Conservation (phyloP, 2,329 filamentous ascomycete species). For the Trichoderma sp. region DNA sequence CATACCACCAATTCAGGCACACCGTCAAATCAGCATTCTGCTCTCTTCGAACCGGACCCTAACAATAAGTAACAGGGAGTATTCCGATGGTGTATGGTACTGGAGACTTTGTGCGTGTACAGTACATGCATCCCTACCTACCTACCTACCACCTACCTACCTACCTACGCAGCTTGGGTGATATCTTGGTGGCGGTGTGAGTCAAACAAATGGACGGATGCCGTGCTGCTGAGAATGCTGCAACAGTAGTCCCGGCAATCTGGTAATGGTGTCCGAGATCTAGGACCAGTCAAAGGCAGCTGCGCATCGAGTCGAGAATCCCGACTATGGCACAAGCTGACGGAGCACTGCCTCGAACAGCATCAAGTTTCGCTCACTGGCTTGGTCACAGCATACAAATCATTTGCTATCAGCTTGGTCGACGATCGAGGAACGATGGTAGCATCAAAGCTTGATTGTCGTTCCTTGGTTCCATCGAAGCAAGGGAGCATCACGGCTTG, state of each 20-base stretch:
- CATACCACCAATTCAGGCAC: not conserved
- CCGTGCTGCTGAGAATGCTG: conserved; percentile 25
- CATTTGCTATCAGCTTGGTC: not conserved
- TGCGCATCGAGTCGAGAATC: not conserved
- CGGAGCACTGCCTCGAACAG: not conserved
- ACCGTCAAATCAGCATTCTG: conserved; percentile 3
- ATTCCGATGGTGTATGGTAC: not conserved
- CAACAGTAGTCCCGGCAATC: conserved; percentile 29
- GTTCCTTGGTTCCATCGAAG: not conserved
- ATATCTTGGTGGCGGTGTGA: conserved; percentile 19
- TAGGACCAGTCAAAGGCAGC: conserved; percentile 15
- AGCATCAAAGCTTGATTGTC: not conserved
- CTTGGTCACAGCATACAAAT: too few relatives aligned
- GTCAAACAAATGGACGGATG: conserved; percentile 9
- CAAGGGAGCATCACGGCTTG: conserved; percentile 12
- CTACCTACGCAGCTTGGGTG: not conserved
- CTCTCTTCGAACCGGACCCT: not conserved
- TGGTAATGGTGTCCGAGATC: conserved; percentile 29
- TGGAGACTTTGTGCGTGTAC: not conserved
- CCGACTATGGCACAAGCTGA: not conserved
- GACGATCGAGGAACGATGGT: not conserved
- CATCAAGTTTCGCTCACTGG: not conserved
- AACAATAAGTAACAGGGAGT: not conserved
- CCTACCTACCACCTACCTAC: too few relatives aligned
- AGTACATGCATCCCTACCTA: not conserved